A percentile compares a stretch with the other conserved stretches of the same genome.
These are phyloP conservation scores for Sordariomycetes sp. DNA, from an alignment of 2,329 filamentous ascomycete genomes.

Conservation along the genomic window DNA sequence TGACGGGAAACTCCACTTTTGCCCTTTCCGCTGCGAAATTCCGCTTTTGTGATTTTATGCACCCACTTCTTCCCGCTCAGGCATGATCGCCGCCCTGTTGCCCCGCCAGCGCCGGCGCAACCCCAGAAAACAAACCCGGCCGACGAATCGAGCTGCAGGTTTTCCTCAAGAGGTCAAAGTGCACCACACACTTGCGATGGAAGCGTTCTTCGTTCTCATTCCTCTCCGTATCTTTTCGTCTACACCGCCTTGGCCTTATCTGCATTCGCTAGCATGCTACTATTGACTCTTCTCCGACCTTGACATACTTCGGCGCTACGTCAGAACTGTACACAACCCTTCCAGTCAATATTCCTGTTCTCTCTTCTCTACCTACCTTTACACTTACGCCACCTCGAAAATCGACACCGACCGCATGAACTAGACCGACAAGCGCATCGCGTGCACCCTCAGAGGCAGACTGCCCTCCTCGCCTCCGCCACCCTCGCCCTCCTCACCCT, in stretches of 20 bases:
- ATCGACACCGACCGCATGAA: background rate
- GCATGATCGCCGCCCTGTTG: background rate
- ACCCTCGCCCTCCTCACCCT: background rate
- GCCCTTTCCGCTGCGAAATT: too few relatives aligned
- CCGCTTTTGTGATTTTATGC: background rate
- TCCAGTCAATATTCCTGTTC: too few relatives aligned
- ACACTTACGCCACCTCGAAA: too few relatives aligned
- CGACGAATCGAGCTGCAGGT: background rate
- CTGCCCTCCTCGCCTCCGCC: background rate
- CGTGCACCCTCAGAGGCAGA: too few relatives aligned
- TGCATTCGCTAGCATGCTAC: background rate
- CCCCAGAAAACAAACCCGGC: slow-evolving; percentile 1
- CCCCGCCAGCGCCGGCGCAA: slow-evolving; percentile 1
- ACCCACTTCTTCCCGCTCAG: background rate
- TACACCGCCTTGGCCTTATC: background rate
- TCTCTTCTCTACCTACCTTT: too few relatives aligned
- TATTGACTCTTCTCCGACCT: background rate
- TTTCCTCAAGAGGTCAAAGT: too few relatives aligned
- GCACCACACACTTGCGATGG: background rate
- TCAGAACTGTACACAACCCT: too few relatives aligned
- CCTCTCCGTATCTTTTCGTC: background rate
- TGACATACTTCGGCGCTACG: too few relatives aligned
- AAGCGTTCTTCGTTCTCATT: background rate
- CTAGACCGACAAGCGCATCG: background rate
- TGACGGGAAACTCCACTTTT: too few relatives aligned